Percentiles rank a stretch among this genome's conserved stretches.
These are phyloP conservation scores for Vitis labrusca DNA, from an alignment of 164 flowering plant genomes.

Conservation along the genomic window DNA sequence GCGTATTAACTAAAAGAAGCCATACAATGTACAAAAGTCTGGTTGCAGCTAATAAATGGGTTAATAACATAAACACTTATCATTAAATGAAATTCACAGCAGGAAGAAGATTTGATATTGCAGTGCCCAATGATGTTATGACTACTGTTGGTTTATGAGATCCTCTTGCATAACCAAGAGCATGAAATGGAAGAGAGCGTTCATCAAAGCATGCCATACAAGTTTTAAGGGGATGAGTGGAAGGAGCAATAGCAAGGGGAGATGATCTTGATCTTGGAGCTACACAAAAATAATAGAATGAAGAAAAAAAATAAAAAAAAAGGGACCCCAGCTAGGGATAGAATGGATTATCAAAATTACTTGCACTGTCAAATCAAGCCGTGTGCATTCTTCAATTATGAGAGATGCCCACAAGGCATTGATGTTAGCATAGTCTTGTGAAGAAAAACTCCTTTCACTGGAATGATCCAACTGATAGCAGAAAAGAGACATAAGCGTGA, in stretches of 20 bases:
- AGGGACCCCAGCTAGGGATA: neutral
- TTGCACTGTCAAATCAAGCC: conserved; percentile 91
- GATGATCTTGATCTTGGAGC: conserved; percentile 99
- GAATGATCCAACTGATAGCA: conserved; percentile 35
- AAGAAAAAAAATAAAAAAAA: conserved; percentile 19
- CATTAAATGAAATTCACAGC: conserved; percentile 61
- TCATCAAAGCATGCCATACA: conserved; percentile 90
- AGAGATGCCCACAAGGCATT: conserved; percentile 87
- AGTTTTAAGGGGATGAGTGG: conserved; percentile 64
- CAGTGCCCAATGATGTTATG: conserved; percentile 95
- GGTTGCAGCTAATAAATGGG: too few species aligned
- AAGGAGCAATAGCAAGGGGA: conserved; percentile 90
- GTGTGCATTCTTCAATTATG: conserved; percentile 84
- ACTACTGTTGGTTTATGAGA: conserved; percentile 77
- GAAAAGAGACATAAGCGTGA: conserved; percentile 21
- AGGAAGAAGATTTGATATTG: conserved; percentile 96
- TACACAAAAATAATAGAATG: conserved; percentile 81
- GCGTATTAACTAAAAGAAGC: too few species aligned
- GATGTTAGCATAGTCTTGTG: conserved; percentile 55
- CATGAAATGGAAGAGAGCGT: conserved; percentile 94
- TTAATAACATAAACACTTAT: too few species aligned
- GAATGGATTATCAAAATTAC: neutral
- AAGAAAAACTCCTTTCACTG: conserved; percentile 22
- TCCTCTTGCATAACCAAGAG: conserved; percentile 90
- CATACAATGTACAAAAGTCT: too few species aligned